Evolutionary conservation across 116 monocot genomes (phyloP), one percentile per base, ranked within the genome.

Genomic region (Zostera marina): DNA sequence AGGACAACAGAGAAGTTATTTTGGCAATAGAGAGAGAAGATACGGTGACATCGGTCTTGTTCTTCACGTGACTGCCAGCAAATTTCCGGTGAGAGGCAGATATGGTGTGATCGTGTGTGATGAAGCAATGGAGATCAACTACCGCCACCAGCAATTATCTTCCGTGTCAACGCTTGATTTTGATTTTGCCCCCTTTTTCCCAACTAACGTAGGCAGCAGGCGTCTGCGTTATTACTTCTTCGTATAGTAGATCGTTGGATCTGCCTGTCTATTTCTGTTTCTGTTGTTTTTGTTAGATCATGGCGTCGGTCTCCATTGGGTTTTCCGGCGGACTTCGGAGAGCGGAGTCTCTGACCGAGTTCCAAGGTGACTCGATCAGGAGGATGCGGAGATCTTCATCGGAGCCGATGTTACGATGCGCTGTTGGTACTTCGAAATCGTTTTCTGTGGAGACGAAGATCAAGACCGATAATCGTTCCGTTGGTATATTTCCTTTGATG

Each of bases 381-480:
- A 72, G 69, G 32, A 63, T 84, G 66, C 74, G 85, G 32, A 73
- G 85, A 22, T 79, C 79, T 22, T 41, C 66, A 7, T 90, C 90
- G 44, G 85, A 76, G 59, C 85, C 85, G 40, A 24, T 55, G 13
- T 62, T 90, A 39, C 60, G 69, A 38, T 69, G 66, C 60, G 58
- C 72, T n/a, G 53, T 66, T 26, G 54, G 55, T 2, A 21, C 16
- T 1, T 11, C 41, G 9, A 52, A 46, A 15, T 53, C 77, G 12
- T 42, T 62, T 22, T 22, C 61, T 12, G 47, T 55, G 21, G 51
- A 4, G 54, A 59, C 63, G 59, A 71, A 41, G 68, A 60, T 78
- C 41, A 88, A 58, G 54, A 64, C 25, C 15, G 75, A 74, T 62
- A 77, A 74, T 62, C 66, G 68, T 0, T 74, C 81, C 9, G 20